Conservation (phyloP, 352 stramenopile species). For the Phytophthora constricta region DNA sequence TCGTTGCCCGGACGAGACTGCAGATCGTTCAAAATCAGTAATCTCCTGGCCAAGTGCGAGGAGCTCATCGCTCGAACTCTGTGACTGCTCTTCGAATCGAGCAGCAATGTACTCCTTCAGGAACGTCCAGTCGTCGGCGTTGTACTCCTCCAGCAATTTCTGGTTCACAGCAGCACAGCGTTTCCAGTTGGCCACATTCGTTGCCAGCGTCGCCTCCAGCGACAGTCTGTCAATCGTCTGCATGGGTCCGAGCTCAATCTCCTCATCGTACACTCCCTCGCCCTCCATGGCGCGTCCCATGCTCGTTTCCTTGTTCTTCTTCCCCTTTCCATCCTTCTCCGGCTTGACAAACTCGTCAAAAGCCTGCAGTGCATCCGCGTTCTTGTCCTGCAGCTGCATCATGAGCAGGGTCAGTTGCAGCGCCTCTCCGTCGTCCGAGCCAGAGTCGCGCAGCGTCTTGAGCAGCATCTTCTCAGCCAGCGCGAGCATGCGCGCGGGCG, state of each 20-base stretch:
- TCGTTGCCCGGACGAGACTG: slow-evolving; percentile 54
- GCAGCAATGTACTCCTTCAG: slow-evolving; percentile 69
- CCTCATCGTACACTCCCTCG: slow-evolving; percentile 78
- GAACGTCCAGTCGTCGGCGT: slow-evolving; percentile 87
- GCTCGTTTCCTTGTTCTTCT: slow-evolving; percentile 30
- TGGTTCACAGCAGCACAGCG: slow-evolving; percentile 63
- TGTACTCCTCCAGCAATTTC: slow-evolving; percentile 69
- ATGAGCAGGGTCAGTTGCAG: slow-evolving; percentile 77
- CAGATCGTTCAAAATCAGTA: slow-evolving; percentile 52
- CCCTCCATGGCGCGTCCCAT: slow-evolving; percentile 73
- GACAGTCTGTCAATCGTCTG: slow-evolving; percentile 77
- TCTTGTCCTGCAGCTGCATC: slow-evolving; percentile 74
- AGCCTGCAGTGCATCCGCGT: slow-evolving; percentile 62
- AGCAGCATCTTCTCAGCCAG: slow-evolving; percentile 84
- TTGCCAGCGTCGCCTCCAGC: slow-evolving; percentile 70
- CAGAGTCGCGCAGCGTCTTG: slow-evolving; percentile 70
- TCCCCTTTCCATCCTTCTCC: slow-evolving; percentile 19
- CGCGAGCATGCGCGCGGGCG: slow-evolving; percentile 75
- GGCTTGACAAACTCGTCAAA: slow-evolving; percentile 76
- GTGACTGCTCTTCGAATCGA: slow-evolving; percentile 44
- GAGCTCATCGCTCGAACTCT: slow-evolving; percentile 18
- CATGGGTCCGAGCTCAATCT: slow-evolving; percentile 86
- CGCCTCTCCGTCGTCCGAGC: slow-evolving; percentile 69
- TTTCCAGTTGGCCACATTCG: slow-evolving; percentile 55
- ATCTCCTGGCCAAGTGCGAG: slow-evolving; percentile 39